A percentile compares a stretch with the other conserved stretches of the same genome.
Conservation (phyloP, 768 basidiomycete species). For the Amanita pseudoporphyria region DNA sequence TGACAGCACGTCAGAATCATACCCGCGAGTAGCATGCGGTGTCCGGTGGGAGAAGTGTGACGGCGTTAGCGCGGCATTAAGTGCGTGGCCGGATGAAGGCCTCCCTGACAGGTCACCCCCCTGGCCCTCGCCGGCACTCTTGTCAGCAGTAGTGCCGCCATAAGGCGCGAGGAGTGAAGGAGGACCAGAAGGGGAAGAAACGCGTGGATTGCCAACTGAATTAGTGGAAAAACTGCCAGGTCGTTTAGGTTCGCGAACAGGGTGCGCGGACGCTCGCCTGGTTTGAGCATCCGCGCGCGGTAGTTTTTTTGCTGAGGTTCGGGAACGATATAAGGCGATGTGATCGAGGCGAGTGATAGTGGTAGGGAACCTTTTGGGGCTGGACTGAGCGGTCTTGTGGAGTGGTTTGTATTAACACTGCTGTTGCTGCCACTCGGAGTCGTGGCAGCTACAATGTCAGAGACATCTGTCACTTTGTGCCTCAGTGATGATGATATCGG, state of each 20-base stretch:
- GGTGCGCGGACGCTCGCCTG: slow-evolving; percentile 76
- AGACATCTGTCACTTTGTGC: slow-evolving; percentile 10
- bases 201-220: slow-evolving; percentile 1
- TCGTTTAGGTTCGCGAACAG: slow-evolving; percentile 25
- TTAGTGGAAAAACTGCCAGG: slow-evolving; percentile 25
- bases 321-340: slow-evolving; percentile 8
- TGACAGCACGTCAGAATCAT: slow-evolving; percentile 2
- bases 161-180: not conserved
- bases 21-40: slow-evolving; percentile 1
- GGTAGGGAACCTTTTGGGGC: slow-evolving; percentile 20
- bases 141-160: not conserved
- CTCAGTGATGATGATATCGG: slow-evolving; percentile 15
- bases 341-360: slow-evolving; percentile 10
- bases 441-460: slow-evolving; percentile 9
- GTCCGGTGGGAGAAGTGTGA: not conserved
- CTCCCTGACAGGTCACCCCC: not conserved
- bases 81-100: not conserved
- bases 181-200: not conserved
- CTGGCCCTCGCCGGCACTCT: not conserved
- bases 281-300: slow-evolving; percentile 68
- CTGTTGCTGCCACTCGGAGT: not conserved
- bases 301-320: slow-evolving; percentile 59
- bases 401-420: slow-evolving; percentile 1
- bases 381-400: slow-evolving; percentile 10
- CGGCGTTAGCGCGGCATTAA: not conserved